These are phyloP conservation scores for Ceratobasidium sp. DNA, from an alignment of 1,284 basidiomycete genomes.

Conservation along the genomic window DNA sequence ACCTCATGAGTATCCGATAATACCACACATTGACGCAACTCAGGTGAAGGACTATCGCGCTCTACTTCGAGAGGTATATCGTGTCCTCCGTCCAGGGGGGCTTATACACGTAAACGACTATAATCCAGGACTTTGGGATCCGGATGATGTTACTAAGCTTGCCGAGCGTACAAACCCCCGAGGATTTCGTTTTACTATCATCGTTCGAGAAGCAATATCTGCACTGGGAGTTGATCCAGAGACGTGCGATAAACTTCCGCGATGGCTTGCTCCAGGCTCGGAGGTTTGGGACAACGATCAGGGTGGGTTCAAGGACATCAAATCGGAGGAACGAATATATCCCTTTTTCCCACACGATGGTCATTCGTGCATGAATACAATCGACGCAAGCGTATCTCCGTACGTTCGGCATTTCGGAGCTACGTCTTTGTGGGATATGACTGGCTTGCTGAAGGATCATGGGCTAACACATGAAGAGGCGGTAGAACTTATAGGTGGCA, in stretches of 20 bases:
- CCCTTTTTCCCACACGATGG: too few relatives aligned
- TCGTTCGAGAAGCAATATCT: neutral
- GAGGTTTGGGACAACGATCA: neutral
- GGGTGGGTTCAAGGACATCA: neutral
- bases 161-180: neutral
- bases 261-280: neutral
- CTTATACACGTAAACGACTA: neutral
- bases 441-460: too few relatives aligned
- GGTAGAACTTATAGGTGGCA: too few relatives aligned
- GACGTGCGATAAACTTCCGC: neutral
- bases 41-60: slow-evolving; percentile 7
- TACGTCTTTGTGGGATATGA: too few relatives aligned
- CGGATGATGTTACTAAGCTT: neutral
- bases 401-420: too few relatives aligned
- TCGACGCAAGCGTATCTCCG: too few relatives aligned
- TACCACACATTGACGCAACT: neutral
- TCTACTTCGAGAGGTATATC: neutral
- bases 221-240: neutral
- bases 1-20: neutral
- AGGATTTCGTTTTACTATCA: too few relatives aligned
- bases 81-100: neutral
- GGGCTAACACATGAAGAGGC: too few relatives aligned
- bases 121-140: neutral
- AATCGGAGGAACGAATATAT: too few relatives aligned
- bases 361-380: too few relatives aligned